phyloP scores from a whole-genome alignment of 257 asterid species.

The Nicotiana sylvestris region DNA sequence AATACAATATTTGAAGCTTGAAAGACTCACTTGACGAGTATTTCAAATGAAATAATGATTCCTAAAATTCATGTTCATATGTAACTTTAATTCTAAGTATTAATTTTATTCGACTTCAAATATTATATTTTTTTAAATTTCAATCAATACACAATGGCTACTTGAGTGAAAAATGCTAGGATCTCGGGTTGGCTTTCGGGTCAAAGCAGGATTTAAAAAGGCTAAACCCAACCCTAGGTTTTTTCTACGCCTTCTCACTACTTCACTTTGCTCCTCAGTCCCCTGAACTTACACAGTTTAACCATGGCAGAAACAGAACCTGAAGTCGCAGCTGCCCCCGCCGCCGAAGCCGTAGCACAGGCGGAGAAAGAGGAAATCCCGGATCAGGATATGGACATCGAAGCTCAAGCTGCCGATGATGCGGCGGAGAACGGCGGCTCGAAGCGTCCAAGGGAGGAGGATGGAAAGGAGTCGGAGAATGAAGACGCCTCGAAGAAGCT shows the following conservation, averaged over 20 bases:
- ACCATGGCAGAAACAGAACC: conserved; percentile 10
- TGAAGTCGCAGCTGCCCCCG: background rate
- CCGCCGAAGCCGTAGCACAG: conserved; percentile 12
- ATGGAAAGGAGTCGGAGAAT: conserved; percentile 20
- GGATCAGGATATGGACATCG: conserved; percentile 33
- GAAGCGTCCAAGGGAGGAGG: conserved; percentile 72
- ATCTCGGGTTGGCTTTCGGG: no score
- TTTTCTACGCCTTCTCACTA: background rate
- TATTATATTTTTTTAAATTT: no score
- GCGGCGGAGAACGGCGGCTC: conserved; percentile 17
- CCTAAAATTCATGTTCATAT: no score
- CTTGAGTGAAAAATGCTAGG: no score
- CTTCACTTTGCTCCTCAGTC: background rate
- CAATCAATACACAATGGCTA: no score
- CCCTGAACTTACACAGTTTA: background rate
- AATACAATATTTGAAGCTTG: no score
- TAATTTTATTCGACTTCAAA: no score
- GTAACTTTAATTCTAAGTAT: no score
- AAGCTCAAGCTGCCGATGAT: conserved; percentile 17
- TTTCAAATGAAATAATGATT: no score
- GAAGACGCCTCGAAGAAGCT: conserved; percentile 35
- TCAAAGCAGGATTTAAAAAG: background rate
- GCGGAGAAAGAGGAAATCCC: conserved; percentile 8
- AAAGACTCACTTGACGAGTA: no score
- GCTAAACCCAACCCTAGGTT: background rate